Evolutionary conservation across 2,329 filamentous ascomycete genomes (phyloP).

Genomic region (Verruconis gallopava): DNA sequence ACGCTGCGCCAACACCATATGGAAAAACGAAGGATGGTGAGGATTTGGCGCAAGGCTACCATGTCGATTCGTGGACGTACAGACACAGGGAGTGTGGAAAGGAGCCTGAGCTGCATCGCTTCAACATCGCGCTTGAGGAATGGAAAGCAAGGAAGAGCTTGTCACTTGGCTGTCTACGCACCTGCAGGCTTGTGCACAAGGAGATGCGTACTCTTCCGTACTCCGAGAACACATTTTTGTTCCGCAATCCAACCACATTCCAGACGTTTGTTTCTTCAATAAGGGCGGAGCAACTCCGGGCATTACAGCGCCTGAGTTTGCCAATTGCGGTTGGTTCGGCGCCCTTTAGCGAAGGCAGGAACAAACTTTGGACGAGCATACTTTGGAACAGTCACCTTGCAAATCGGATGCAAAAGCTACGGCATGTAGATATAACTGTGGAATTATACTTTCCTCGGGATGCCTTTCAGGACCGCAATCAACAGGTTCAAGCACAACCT

Average conservation of each 20-base stretch:
- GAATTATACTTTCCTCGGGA: constrained; percentile 8
- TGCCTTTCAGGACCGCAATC: neutral
- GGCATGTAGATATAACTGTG: constrained; percentile 2
- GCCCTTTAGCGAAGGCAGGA: constrained; percentile 3
- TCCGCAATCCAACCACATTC: constrained; percentile 5
- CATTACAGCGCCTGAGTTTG: constrained; percentile 1
- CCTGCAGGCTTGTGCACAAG: constrained; percentile 1
- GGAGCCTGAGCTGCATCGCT: constrained; percentile 3
- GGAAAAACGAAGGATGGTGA: neutral
- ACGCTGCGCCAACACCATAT: neutral
- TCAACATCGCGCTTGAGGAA: constrained; percentile 4
- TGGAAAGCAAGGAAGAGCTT: neutral
- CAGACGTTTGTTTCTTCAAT: constrained; percentile 1
- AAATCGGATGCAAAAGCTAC: neutral
- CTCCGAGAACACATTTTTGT: neutral
- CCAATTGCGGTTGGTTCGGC: constrained; percentile 5
- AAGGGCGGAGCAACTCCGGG: neutral
- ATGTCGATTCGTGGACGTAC: constrained; percentile 3
- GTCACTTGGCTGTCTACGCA: neutral
- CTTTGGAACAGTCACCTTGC: constrained; percentile 3
- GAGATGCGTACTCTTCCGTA: constrained; percentile 3
- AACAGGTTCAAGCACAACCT: no score
- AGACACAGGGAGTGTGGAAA: neutral
- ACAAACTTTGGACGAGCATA: constrained; percentile 1
- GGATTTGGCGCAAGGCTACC: constrained; percentile 4